phyloP scores from a whole-genome alignment of 1,139 yeast genomes.

The Kodamaea anthophila region DNA sequence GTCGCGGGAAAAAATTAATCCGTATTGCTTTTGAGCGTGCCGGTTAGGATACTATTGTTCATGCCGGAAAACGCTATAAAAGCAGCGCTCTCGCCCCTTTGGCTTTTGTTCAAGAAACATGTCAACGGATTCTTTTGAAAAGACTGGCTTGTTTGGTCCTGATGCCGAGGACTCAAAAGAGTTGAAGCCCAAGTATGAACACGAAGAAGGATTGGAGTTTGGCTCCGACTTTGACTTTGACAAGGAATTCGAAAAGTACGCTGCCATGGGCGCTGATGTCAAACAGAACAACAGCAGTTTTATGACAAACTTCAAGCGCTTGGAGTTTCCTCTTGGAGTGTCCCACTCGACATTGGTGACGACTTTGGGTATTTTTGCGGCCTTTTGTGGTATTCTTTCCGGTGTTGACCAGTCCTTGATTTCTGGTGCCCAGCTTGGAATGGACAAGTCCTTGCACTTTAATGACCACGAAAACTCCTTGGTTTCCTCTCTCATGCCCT shows the following conservation, averaged over 20 bases:
- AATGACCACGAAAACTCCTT: constrained; percentile 2
- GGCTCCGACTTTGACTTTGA: constrained; percentile 3
- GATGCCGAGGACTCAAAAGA: constrained; percentile 1
- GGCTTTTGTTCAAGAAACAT: not conserved
- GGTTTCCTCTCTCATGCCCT: constrained; percentile 3
- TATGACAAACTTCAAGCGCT: constrained; percentile 1
- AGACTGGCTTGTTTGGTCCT: constrained; percentile 1
- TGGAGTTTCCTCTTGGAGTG: constrained; percentile 1
- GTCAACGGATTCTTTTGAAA: constrained; percentile 2
- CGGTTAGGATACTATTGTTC: not conserved
- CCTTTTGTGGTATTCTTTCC: constrained; percentile 3
- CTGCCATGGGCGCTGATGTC: constrained; percentile 1
- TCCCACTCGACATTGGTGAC: not conserved
- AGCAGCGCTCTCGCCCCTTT: not conserved
- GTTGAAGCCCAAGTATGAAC: constrained; percentile 2
- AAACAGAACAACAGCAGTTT: constrained; percentile 1
- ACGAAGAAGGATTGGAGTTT: constrained; percentile 2
- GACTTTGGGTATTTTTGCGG: constrained; percentile 1
- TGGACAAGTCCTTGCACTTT: constrained; percentile 2
- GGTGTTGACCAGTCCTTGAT: constrained; percentile 3
- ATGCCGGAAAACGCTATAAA: constrained; percentile 1
- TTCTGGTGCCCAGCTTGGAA: constrained; percentile 2
- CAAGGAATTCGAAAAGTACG: constrained; percentile 1
- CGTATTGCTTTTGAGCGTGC: constrained; percentile 2
- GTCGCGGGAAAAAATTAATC: constrained; percentile 2